Conservation (phyloP, 305 asterid species). For the Solanum hybrid region DNA sequence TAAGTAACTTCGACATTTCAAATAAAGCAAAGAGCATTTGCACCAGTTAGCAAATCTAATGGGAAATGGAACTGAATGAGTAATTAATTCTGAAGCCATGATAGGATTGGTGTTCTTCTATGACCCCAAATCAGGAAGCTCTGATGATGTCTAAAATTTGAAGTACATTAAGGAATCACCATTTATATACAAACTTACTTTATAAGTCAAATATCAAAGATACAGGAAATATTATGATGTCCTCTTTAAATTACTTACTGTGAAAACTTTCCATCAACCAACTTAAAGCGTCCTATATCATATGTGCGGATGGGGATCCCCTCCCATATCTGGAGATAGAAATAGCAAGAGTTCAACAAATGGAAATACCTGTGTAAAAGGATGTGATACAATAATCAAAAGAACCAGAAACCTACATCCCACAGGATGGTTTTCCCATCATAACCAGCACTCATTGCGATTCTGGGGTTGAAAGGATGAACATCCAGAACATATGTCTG, state of each 20-base stretch:
- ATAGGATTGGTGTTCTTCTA: background rate
- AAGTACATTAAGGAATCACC: background rate
- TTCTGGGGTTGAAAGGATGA: constrained; percentile 98
- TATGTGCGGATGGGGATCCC: constrained; percentile 78
- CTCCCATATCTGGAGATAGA: constrained; percentile 77
- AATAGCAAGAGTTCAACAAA: constrained; percentile 14
- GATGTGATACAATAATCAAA: constrained; percentile 9
- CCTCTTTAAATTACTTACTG: constrained; percentile 51
- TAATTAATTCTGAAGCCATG: background rate
- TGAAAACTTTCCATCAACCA: constrained; percentile 97
- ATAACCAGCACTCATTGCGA: constrained; percentile 99
- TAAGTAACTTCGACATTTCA: background rate
- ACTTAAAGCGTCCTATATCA: constrained; percentile 80
- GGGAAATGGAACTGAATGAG: constrained; percentile 2
- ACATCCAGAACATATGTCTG: constrained; percentile 96
- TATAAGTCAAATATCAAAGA: background rate
- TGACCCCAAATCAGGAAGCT: background rate
- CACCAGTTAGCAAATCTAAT: background rate
- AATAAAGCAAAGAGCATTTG: constrained; percentile 3
- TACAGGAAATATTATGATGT: background rate
- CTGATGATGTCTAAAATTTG: background rate
- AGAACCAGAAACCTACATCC: constrained; percentile 73
- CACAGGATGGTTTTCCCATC: constrained; percentile 96
- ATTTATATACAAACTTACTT: background rate
- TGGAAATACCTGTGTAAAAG: constrained; percentile 12